Evolutionary conservation across 2,329 filamentous ascomycete genomes (phyloP), one percentile per base, ranked within the genome.

Genomic region (Claviceps sp.): DNA sequence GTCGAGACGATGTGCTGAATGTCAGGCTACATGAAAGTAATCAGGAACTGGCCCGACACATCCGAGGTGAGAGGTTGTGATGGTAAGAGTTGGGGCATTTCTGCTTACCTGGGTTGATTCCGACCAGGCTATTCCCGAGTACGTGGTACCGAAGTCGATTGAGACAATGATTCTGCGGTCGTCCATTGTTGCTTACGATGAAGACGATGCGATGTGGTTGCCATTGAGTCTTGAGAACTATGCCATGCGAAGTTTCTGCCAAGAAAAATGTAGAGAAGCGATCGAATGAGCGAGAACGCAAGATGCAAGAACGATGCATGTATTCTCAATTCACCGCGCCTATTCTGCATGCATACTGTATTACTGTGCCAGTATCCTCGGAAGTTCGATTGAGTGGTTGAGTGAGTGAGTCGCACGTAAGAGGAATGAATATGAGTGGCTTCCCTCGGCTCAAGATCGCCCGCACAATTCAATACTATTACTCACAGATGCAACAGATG

Each of bases 91-190:
- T 42, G 7, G 41, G 22, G 13, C 26, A 14, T 44, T 26, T 45
- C 30, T 5, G 20, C 65, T 62, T 63, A 67, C 67, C 40, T 62
- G 62, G 47, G 58, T 65, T 47, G 71, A 71, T 54, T 74, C 68
- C 43, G 70, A 71, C 72, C 73, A 79, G 34, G 73, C 73, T n/a
- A 78, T 66, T 34, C 74, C 75, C 14, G 75, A 76, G 59, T 74
- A 79, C 4, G 76, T 79, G 13, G 76, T 79, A 26, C 76, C 76
- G 57, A 79, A 78, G 58, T 79, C 76, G 54, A 79, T 73, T 20
- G 72, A 75, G 55, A 77, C 68, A 50, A 78, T 68, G 55, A 77
- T 71, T 59, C 67, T 72, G 57, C 68, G 59, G 42, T 61, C 59
- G 52, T 56, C 55, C 65, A 67, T 67, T 54, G 44, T 60, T 60